Conservation (phyloP, 805 yeast species). For the Saccharomycopsis sp. region DNA sequence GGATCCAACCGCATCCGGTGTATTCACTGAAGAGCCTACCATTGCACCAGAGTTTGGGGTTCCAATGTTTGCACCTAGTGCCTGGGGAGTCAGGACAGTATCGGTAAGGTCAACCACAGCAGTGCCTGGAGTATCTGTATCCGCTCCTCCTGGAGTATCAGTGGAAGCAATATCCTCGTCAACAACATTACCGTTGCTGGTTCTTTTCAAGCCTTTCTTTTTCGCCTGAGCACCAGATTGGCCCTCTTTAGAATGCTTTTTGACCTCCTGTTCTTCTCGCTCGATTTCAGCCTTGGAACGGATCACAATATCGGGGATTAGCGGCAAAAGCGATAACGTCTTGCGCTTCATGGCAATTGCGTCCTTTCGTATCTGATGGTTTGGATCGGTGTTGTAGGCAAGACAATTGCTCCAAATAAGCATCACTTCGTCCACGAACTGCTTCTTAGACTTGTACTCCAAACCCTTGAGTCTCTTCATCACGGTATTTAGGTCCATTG, state of each 20-base stretch:
- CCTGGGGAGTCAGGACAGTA: slow-evolving; percentile 10
- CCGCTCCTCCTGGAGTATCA: slow-evolving; percentile 16
- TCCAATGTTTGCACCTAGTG: not conserved
- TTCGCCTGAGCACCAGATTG: slow-evolving; percentile 32
- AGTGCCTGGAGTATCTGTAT: slow-evolving; percentile 27
- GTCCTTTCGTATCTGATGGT: slow-evolving; percentile 82
- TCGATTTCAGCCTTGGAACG: slow-evolving; percentile 69
- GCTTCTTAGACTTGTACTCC: slow-evolving; percentile 77
- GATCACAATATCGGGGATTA: slow-evolving; percentile 83
- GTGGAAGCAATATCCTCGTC: slow-evolving; percentile 19
- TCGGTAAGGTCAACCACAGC: slow-evolving; percentile 29
- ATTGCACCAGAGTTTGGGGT: slow-evolving; percentile 1
- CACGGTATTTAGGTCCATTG: slow-evolving; percentile 96
- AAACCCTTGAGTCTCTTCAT: slow-evolving; percentile 79
- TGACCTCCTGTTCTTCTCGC: slow-evolving; percentile 46
- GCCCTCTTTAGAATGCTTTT: slow-evolving; percentile 15
- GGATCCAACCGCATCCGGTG: not conserved
- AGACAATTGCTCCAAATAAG: slow-evolving; percentile 93
- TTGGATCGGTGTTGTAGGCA: slow-evolving; percentile 90
- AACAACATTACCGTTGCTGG: slow-evolving; percentile 27
- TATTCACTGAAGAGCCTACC: not conserved
- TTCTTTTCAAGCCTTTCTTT: slow-evolving; percentile 35
- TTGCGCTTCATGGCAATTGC: slow-evolving; percentile 96
- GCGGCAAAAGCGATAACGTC: slow-evolving; percentile 64
- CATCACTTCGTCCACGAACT: slow-evolving; percentile 92